Evolutionary conservation across 2,329 filamentous ascomycete species (phyloP).

Genomic region (Pseudonectria buxi): DNA sequence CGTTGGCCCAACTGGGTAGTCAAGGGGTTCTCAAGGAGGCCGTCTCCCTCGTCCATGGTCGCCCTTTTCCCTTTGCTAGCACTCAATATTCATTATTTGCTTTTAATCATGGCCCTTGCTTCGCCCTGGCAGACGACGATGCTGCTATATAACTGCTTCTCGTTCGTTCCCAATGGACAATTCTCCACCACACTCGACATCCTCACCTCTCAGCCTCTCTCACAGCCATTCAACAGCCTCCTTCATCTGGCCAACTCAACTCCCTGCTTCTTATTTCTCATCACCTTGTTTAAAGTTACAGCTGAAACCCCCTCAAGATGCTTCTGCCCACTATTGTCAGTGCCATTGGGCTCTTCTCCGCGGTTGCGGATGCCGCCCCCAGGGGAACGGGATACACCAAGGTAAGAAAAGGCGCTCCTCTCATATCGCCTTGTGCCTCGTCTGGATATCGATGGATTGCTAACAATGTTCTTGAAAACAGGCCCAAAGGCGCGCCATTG

Average conservation of each 20-base stretch:
- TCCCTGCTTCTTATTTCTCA: neutral
- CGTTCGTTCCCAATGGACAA: slow-evolving; percentile 5
- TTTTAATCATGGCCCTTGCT: slow-evolving; percentile 4
- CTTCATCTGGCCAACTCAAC: slow-evolving; percentile 6
- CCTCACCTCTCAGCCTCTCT: slow-evolving; percentile 7
- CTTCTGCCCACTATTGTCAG: slow-evolving; percentile 17
- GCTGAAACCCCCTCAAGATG: slow-evolving; percentile 12
- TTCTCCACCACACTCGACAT: slow-evolving; percentile 13
- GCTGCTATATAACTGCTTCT: slow-evolving; percentile 15
- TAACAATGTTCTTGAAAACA: no score
- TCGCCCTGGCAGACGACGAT: slow-evolving; percentile 14
- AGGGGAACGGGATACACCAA: slow-evolving; percentile 9
- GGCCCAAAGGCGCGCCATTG: no score
- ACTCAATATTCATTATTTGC: slow-evolving; percentile 12
- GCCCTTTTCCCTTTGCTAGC: slow-evolving; percentile 12
- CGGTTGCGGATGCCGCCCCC: slow-evolving; percentile 21
- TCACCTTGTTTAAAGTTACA: neutral
- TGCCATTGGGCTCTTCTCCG: slow-evolving; percentile 19
- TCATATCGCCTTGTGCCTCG: no score
- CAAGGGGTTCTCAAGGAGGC: slow-evolving; percentile 1
- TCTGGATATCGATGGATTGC: no score
- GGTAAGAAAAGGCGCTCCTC: slow-evolving; percentile 7
- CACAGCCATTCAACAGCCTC: slow-evolving; percentile 7
- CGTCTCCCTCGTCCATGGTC: slow-evolving; percentile 11
- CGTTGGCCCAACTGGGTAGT: neutral